phyloP scores from a whole-genome alignment of 148 eudicot species.

The Heliosperma pusillum region DNA sequence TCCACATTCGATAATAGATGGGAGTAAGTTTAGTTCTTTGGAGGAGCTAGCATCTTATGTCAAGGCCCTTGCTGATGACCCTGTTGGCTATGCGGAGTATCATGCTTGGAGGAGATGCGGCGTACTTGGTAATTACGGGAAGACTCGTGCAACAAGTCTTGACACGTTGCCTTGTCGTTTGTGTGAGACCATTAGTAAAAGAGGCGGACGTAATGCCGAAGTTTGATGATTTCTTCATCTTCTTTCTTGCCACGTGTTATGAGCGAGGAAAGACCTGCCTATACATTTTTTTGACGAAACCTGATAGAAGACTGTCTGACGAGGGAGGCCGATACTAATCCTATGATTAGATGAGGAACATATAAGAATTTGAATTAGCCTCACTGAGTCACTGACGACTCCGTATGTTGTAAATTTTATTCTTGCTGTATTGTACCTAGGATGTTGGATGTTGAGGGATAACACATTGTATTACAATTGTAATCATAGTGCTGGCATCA shows the following conservation, averaged over 20 bases:
- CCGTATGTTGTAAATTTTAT: slow-evolving; percentile 22
- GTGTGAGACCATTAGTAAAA: slow-evolving; percentile 73
- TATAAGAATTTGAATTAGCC: too few species aligned
- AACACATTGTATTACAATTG: slow-evolving; percentile 2
- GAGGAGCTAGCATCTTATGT: slow-evolving; percentile 68
- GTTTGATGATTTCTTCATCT: slow-evolving; percentile 27
- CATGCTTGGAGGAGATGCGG: slow-evolving; percentile 99
- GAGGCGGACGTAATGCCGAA: slow-evolving; percentile 61
- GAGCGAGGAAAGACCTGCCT: too few species aligned
- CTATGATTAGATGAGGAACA: too few species aligned
- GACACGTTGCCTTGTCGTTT: slow-evolving; percentile 89
- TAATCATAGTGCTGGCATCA: neutral
- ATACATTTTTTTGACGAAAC: too few species aligned
- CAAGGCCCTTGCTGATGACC: slow-evolving; percentile 71
- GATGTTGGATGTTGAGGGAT: neutral
- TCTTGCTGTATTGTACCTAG: neutral
- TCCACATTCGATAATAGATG: slow-evolving; percentile 89
- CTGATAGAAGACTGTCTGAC: neutral
- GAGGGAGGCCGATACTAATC: neutral
- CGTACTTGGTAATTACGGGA: slow-evolving; percentile 67
- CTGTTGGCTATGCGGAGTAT: slow-evolving; percentile 81
- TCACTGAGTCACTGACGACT: too few species aligned
- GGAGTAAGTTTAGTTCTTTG: slow-evolving; percentile 65
- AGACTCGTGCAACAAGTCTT: slow-evolving; percentile 65
- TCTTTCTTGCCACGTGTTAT: neutral